phyloP scores from a whole-genome alignment of 495 filamentous ascomycete genomes.

The Hapsidospora chrysogenum region DNA sequence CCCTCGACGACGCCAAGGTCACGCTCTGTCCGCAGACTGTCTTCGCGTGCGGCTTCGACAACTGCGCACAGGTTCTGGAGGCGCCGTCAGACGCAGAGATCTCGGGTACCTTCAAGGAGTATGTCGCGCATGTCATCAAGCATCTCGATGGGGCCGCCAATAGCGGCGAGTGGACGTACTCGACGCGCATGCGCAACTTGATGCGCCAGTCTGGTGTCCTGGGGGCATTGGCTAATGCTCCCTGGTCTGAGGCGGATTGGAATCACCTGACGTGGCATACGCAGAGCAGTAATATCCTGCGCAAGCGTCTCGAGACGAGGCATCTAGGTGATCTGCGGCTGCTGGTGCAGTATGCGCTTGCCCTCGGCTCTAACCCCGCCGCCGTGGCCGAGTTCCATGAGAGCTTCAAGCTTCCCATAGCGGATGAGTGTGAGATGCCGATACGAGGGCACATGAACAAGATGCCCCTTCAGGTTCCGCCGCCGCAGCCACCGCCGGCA shows the following conservation, averaged over 20 bases:
- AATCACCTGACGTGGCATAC: slow-evolving; percentile 8
- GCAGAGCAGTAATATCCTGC: slow-evolving; percentile 8
- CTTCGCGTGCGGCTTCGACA: slow-evolving; percentile 12
- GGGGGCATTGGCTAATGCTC: slow-evolving; percentile 5
- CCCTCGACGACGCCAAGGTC: slow-evolving; percentile 4
- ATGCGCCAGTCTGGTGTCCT: slow-evolving; percentile 7
- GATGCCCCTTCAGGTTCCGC: background rate
- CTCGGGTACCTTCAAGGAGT: slow-evolving; percentile 5
- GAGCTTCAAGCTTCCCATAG: slow-evolving; percentile 1
- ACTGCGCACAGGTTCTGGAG: slow-evolving; percentile 11
- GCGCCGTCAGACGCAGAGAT: slow-evolving; percentile 6
- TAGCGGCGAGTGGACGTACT: slow-evolving; percentile 9
- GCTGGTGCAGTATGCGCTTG: slow-evolving; percentile 6
- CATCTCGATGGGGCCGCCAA: slow-evolving; percentile 9
- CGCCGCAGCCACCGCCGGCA: background rate
- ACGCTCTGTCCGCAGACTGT: slow-evolving; percentile 9
- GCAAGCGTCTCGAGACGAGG: slow-evolving; percentile 10
- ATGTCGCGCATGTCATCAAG: slow-evolving; percentile 12
- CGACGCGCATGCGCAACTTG: slow-evolving; percentile 11
- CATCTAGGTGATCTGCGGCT: slow-evolving; percentile 7
- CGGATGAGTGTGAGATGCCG: slow-evolving; percentile 1
- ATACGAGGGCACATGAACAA: slow-evolving; percentile 1
- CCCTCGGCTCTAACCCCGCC: slow-evolving; percentile 2
- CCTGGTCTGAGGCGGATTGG: slow-evolving; percentile 5
- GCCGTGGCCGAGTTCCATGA: slow-evolving; percentile 1